A percentile compares a stretch with the other conserved stretches of the same genome.
Evolutionary conservation across 2,329 filamentous ascomycete species (phyloP).

Genomic region (Cladobotryum protrusum): DNA sequence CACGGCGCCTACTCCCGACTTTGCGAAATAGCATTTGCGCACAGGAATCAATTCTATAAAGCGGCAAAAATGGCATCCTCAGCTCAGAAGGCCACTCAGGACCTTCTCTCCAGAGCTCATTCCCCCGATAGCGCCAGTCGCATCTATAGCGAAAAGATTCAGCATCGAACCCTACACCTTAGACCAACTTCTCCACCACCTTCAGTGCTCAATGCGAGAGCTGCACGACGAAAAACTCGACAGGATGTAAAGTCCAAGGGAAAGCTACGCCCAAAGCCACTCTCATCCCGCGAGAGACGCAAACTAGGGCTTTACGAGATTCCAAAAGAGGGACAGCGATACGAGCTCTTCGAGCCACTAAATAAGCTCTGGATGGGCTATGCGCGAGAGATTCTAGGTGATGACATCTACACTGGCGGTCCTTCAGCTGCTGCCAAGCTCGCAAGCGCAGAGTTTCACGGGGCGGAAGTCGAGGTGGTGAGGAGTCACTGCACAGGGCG

Average conservation of each 20-base stretch:
- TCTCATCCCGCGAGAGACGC: slow-evolving; percentile 76
- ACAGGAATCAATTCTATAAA: too few species aligned
- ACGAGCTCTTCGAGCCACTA: slow-evolving; percentile 70
- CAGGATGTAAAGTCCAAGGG: slow-evolving; percentile 40
- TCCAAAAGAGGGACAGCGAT: slow-evolving; percentile 54
- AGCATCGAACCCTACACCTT: slow-evolving; percentile 74
- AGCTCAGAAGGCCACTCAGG: slow-evolving; percentile 43
- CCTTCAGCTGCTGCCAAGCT: slow-evolving; percentile 64
- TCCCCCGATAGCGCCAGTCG: slow-evolving; percentile 62
- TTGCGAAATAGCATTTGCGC: too few species aligned
- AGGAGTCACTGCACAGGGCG: slow-evolving; percentile 73
- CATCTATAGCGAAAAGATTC: slow-evolving; percentile 77
- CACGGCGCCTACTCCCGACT: too few species aligned
- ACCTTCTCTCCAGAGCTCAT: slow-evolving; percentile 72
- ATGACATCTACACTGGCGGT: slow-evolving; percentile 50
- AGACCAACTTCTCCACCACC: slow-evolving; percentile 65
- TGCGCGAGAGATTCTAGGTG: slow-evolving; percentile 71
- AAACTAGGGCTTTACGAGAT: slow-evolving; percentile 67
- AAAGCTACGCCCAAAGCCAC: slow-evolving; percentile 53
- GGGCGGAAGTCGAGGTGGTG: slow-evolving; percentile 75
- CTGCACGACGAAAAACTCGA: slow-evolving; percentile 46
- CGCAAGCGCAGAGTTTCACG: slow-evolving; percentile 83
- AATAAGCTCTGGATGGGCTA: slow-evolving; percentile 79
- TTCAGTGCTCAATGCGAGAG: slow-evolving; percentile 48
- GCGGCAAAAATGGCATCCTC: slow-evolving; percentile 26